Conservation (phyloP, 2,329 filamentous ascomycete species). For the Aspergillus jensenii region DNA sequence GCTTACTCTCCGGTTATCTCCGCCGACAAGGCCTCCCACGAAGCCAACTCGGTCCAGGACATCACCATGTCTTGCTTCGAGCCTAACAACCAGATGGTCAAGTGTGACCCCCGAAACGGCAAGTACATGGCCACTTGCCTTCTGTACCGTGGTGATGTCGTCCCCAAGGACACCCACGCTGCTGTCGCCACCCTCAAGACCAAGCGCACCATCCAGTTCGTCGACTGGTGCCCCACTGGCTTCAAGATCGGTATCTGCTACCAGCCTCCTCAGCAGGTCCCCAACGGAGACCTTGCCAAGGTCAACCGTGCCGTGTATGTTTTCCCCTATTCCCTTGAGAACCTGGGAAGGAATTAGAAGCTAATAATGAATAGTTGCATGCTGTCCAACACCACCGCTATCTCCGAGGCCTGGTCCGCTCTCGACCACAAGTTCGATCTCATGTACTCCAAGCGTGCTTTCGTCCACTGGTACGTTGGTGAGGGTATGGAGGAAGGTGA, state of each 20-base stretch:
- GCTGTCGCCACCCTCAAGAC: slow-evolving; percentile 97
- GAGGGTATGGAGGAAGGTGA: slow-evolving; percentile 99
- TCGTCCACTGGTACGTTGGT: slow-evolving; percentile 99
- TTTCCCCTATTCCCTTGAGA: slow-evolving; percentile 4
- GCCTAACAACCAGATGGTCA: slow-evolving; percentile 99
- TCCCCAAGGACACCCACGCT: slow-evolving; percentile 89
- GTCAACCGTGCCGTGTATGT: slow-evolving; percentile 97
- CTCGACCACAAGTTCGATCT: slow-evolving; percentile 98
- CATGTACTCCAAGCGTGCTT: slow-evolving; percentile 99
- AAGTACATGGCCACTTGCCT: slow-evolving; percentile 99
- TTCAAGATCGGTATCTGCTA: slow-evolving; percentile 99
- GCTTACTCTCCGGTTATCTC: slow-evolving; percentile 94
- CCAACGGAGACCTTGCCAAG: slow-evolving; percentile 95
- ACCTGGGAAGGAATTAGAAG: background rate
- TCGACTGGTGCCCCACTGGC: slow-evolving; percentile 99
- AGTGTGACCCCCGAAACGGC: slow-evolving; percentile 96
- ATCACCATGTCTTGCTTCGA: slow-evolving; percentile 99
- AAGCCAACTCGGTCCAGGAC: slow-evolving; percentile 97
- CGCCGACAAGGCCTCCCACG: slow-evolving; percentile 91
- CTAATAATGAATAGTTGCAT: slow-evolving; percentile 67
- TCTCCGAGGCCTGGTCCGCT: slow-evolving; percentile 96
- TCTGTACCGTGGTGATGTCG: slow-evolving; percentile 97
- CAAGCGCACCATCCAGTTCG: slow-evolving; percentile 98
- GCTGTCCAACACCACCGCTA: slow-evolving; percentile 91
- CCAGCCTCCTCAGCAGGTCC: slow-evolving; percentile 93